Percentiles rank a stretch among this genome's conserved stretches.
phyloP scores from a whole-genome alignment of 2,329 filamentous ascomycete species.

The Colletotrichum sp. region DNA sequence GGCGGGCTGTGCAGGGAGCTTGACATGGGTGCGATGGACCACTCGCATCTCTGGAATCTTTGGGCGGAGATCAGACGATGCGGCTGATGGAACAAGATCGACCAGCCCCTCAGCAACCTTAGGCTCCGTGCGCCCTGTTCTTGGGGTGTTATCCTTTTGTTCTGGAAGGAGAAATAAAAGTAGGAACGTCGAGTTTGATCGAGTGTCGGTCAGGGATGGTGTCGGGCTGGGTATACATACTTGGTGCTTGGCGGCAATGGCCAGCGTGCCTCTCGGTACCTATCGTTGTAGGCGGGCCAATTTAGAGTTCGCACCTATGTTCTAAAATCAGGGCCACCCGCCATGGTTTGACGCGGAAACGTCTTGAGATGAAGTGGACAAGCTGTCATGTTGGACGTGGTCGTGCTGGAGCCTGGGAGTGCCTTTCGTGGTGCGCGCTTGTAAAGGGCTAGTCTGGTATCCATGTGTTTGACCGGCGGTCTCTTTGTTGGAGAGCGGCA shows the following conservation, averaged over 20 bases:
- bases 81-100: constrained; percentile 23
- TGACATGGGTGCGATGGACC: constrained; percentile 11
- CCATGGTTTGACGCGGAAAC: background rate
- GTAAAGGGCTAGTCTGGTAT: background rate
- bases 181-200: background rate
- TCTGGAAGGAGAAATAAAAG: background rate
- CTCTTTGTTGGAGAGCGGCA: background rate
- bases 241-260: background rate
- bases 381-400: background rate
- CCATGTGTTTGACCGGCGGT: background rate
- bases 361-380: background rate
- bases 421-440: background rate
- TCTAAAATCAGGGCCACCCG: background rate
- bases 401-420: background rate
- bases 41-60: constrained; percentile 22
- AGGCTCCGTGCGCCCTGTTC: background rate
- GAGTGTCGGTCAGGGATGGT: background rate
- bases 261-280: background rate
- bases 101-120: background rate
- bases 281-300: background rate
- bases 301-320: background rate
- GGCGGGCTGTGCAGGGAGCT: constrained; percentile 11
- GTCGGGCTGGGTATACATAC: background rate
- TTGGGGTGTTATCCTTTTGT: background rate
- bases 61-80: constrained; percentile 21